These are phyloP conservation scores for Pilobolus umbonatus DNA, from an alignment of 192 early-diverging fungal species.

Conservation along the genomic window DNA sequence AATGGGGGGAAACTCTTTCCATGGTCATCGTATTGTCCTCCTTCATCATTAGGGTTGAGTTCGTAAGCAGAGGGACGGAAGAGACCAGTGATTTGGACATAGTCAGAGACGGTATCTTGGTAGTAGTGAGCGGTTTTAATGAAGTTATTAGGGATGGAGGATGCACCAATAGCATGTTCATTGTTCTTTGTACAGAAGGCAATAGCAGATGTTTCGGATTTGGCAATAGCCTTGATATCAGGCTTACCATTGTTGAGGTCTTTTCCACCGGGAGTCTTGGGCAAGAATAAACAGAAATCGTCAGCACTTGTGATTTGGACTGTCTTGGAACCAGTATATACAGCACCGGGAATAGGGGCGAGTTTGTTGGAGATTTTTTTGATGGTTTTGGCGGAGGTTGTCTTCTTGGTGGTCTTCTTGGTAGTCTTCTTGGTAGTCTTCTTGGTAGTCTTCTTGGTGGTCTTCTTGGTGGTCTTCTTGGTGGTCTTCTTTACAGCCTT, in stretches of 20 bases:
- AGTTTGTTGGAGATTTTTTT: no score
- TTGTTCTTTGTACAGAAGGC: slow-evolving; percentile 41
- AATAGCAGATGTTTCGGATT: slow-evolving; percentile 36
- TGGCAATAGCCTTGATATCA: slow-evolving; percentile 36
- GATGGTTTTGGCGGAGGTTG: background rate
- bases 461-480: background rate
- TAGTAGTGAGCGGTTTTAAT: slow-evolving; percentile 24
- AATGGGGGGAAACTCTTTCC: slow-evolving; percentile 20
- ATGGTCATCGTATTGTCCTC: slow-evolving; percentile 39
- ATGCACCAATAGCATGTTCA: slow-evolving; percentile 30
- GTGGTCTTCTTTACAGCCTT: slow-evolving; percentile 10
- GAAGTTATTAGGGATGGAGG: slow-evolving; percentile 26
- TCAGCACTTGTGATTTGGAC: slow-evolving; percentile 4
- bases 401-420: slow-evolving; percentile 2
- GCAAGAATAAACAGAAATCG: slow-evolving; percentile 37
- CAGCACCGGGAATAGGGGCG: background rate
- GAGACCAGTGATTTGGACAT: slow-evolving; percentile 36
- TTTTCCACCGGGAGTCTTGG: slow-evolving; percentile 33
- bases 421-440: slow-evolving; percentile 7
- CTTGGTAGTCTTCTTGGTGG: slow-evolving; percentile 13
- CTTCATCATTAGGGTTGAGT: slow-evolving; percentile 20
- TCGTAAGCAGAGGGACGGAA: slow-evolving; percentile 28
- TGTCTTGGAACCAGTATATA: slow-evolving; percentile 6
- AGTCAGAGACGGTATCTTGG: slow-evolving; percentile 22
- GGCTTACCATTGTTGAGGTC: slow-evolving; percentile 13